Base-by-base conservation (phyloP, 2,329 filamentous ascomycete species). In the Apiospora rasikravindrae region DNA sequence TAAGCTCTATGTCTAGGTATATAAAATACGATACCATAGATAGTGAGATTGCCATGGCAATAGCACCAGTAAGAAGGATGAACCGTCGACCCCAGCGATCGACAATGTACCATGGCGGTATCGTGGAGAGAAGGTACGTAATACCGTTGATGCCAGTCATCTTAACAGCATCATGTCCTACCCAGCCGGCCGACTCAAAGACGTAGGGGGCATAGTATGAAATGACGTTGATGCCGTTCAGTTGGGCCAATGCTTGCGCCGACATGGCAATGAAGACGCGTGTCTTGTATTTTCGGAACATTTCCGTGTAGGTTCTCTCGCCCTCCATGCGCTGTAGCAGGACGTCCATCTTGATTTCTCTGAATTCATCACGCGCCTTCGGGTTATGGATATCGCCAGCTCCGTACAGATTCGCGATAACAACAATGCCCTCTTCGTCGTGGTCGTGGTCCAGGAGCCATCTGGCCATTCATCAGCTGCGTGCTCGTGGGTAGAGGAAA, bases 141-240 rank as follows among this genome's bases (percentile, higher is more conserved):
- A 90, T 92, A 71, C 91, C 94, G 84, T 98, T 99, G 82, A 98
- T 94, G 71, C 96, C 96, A 8, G 96, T 98, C 96, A 98, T 98
- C 73, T 98, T 88, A 75, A 98, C 93, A 6, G 96, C 96, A 73
- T 94, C 88, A 76, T 96, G 94, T 40, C 96, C 96, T 71, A 90
- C 84, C 96, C 96, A 98, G n/a, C 96, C 96, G 49, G 96, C 96
- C 73, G 95, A 95, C 83, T 98, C 95, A 78, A 99, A 98, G 22
- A 98, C 96, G 71, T 97, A 91, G 0, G 96, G 96, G 0, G 96
- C 96, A 80, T 99, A 99, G 87, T 98, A 99, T 1, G 96, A 98
- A 75, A 99, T 99, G 81, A 99, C 96, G 83, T 99, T 99, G 86
- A 99, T 99, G 76, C 96, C 96, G 84, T 98, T 98, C 70, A 99